Conservation (phyloP, 2,329 filamentous ascomycete genomes). For the Scedosporium dehoogii region DNA sequence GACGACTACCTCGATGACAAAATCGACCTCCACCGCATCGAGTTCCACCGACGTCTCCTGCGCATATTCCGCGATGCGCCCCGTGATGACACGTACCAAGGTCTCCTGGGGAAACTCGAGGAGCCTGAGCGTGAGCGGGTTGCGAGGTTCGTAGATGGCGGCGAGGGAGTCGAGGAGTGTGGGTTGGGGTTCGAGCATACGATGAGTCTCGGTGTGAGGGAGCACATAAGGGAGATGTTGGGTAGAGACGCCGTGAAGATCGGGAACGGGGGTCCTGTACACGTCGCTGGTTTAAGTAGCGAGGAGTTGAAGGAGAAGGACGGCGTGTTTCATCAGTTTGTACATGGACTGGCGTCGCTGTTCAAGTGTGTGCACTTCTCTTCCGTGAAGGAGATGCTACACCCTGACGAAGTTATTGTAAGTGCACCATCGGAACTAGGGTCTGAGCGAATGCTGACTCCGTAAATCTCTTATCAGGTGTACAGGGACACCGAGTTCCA, state of each 20-base stretch:
- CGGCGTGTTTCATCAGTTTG: not conserved
- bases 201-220: slow-evolving; percentile 10
- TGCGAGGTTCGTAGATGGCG: slow-evolving; percentile 8
- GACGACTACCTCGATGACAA: slow-evolving; percentile 9
- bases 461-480: slow-evolving; percentile 14
- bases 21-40: slow-evolving; percentile 1
- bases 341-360: slow-evolving; percentile 4
- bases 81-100: slow-evolving; percentile 8
- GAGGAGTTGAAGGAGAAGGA: slow-evolving; percentile 1
- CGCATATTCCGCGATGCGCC: slow-evolving; percentile 10
- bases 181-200: slow-evolving; percentile 4
- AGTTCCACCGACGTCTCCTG: slow-evolving; percentile 10
- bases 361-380: not conserved
- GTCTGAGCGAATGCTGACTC: not conserved
- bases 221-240: slow-evolving; percentile 7
- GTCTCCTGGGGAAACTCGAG: slow-evolving; percentile 4
- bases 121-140: slow-evolving; percentile 8
- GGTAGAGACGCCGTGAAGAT: not conserved
- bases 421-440: not conserved
- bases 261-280: not conserved
- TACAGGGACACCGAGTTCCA: slow-evolving; percentile 22
- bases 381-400: not conserved
- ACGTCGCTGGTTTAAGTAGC: not conserved
- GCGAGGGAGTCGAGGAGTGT: not conserved
- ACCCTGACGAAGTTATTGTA: not conserved